Evolutionary conservation across 208 protist species (phyloP).

Genomic region (Acanthamoeba culbertsoni): DNA sequence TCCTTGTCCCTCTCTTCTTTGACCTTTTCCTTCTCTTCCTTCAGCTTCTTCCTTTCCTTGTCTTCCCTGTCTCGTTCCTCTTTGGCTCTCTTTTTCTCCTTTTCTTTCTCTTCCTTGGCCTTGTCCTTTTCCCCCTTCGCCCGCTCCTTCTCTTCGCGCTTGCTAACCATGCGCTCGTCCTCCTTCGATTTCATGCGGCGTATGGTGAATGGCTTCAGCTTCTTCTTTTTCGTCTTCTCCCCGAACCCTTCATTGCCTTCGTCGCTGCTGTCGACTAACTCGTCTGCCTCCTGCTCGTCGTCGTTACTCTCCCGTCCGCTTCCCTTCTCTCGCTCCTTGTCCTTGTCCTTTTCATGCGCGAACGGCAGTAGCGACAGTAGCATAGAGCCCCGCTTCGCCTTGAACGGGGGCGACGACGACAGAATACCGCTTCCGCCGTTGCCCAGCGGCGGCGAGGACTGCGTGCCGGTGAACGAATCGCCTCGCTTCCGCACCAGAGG

Average conservation of each 20-base stretch:
- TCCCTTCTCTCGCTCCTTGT: background rate
- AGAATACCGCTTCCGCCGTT: background rate
- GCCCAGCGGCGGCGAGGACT: background rate
- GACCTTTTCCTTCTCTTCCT: background rate
- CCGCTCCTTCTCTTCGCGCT: background rate
- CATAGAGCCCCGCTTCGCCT: slow-evolving; percentile 20
- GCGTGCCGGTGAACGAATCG: background rate
- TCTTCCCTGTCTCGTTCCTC: background rate
- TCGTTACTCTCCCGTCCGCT: background rate
- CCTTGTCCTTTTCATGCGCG: background rate
- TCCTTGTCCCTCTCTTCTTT: background rate
- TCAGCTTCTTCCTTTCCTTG: background rate
- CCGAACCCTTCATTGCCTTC: background rate
- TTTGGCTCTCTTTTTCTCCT: background rate
- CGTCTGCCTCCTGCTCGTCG: background rate
- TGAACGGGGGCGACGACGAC: background rate
- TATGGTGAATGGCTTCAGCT: background rate
- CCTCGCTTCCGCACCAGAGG: background rate
- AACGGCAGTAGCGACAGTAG: background rate
- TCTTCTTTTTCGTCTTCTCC: background rate
- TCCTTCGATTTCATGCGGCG: slow-evolving; percentile 1
- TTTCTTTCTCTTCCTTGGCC: background rate
- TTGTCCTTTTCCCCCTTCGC: background rate
- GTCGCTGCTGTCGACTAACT: background rate
- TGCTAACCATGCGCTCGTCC: background rate